Evolutionary conservation across 176 grass and related monocot genomes (phyloP), one percentile per base, ranked within the genome.

Genomic region (Hyparrhenia diplandra): DNA sequence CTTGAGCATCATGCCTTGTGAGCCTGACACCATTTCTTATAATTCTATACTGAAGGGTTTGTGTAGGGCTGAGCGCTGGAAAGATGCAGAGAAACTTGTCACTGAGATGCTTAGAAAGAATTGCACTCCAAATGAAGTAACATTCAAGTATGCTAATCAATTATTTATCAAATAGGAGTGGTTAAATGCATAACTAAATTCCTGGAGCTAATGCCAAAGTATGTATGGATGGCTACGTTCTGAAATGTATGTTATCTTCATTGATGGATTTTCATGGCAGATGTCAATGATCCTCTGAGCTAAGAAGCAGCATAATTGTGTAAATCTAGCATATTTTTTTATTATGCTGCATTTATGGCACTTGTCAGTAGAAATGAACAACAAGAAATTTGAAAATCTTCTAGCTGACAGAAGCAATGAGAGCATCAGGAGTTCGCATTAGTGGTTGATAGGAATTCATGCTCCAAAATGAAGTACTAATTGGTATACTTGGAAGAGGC

Each of bases 81-180:
- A 75, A 78, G 82, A 84, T 80, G 82, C 82, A 32, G 82, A 81
- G 31, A 67, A 89, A 5, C 64, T 89, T 80, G 71, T 81, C 34
- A 66, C 25, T 70, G 82, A 85, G 40, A 89, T 89, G 87, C 82
- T 89, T 81, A 89, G 77, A 62, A 89, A 81, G 32, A 80, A 76
- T 28, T 85, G 82, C 24, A 21, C 64, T 42, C 82, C 87, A 89
- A 85, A 89, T 89, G 82, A 89, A 81, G 82, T 89, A 43, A 89
- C 87, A 71, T 89, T 89, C 82, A 89, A 89, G 51, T 89, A 89
- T 85, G 82, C 87, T 81, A 85, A 85, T 81, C 40, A 75, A 25
- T 64, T 89, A 46, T 68, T 74, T 75, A 8, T 80, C 71, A 35
- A 89, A 71, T 43, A 69, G 42, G 77, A 74, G 20, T 35, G 35